Evolutionary conservation across 208 protist genomes (phyloP), one percentile per base, ranked within the genome.

Genomic region (Trypanosoma melophagium): DNA sequence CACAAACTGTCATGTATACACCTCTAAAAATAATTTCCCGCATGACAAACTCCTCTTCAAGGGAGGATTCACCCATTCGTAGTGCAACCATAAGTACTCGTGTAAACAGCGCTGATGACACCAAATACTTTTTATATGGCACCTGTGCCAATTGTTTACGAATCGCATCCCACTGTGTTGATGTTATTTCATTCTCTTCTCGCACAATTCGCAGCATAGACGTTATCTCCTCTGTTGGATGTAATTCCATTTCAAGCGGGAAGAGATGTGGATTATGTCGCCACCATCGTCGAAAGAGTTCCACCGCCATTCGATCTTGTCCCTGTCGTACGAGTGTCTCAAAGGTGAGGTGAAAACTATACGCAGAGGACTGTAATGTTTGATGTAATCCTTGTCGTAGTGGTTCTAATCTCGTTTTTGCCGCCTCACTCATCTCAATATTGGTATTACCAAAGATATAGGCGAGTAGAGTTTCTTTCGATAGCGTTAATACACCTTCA

Each of bases 231-330:
- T 61, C 24, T 63, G 80, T 72, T 3, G 70, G 56, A 40, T 67
- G 60, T 54, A 71, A 38, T 50, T 81, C 66, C 35, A 89, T 19
- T 68, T 93, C 81, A 40, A 87, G 47, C 0, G 81, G 76, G 49
- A 89, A 62, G 31, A 86, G 72, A 38, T 93, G 83, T 5, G 83
- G 81, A 56, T 93, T 93, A 28, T 76, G 74, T 41, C 69, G 80
- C 87, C 87, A 93, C 84, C 87, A 93, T 59, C 87, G 78, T 58
- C 74, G 58, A 25, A 90, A 79, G 13, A 93, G 50, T 57, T 87
- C 79, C 13, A 93, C 44, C 7, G 76, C 81, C 19, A 88, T 28
- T 0, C 57, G 52, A 0, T 58, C 40, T 49, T 71, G 52, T 21
- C 54, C 21, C 42, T 76, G 67, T 16, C 76, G 60, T 10, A 81